Evolutionary conservation across 306 rosid genomes (phyloP).

Genomic region (Quercus agrifolia): DNA sequence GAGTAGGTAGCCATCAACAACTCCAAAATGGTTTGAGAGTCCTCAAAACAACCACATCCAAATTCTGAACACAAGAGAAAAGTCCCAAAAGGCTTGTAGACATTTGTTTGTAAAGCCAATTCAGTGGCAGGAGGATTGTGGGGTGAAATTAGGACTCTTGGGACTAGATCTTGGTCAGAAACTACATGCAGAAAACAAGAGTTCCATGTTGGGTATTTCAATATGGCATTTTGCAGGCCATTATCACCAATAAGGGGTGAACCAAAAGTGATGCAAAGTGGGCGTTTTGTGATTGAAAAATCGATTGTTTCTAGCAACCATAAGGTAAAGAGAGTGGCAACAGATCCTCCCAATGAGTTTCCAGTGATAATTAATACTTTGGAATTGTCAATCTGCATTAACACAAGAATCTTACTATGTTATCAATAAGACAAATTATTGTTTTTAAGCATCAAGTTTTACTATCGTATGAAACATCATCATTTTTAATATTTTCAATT

Average conservation of each 20-base stretch:
- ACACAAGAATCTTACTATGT: background rate
- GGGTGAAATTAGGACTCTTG: constrained; percentile 7
- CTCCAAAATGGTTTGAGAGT: constrained; percentile 31
- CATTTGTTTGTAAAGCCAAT: background rate
- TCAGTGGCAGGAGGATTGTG: background rate
- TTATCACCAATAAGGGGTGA: constrained; percentile 63
- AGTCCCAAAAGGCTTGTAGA: constrained; percentile 60
- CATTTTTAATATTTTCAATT: too few species aligned
- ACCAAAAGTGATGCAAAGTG: constrained; percentile 74
- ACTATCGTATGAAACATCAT: background rate
- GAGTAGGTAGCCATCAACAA: constrained; percentile 21
- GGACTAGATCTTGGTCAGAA: constrained; percentile 45
- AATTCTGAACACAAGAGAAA: constrained; percentile 42
- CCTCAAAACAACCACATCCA: constrained; percentile 44
- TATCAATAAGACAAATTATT: background rate
- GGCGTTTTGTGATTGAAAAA: constrained; percentile 32
- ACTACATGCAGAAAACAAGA: constrained; percentile 68
- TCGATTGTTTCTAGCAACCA: constrained; percentile 35
- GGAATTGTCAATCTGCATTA: constrained; percentile 21
- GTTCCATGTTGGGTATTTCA: constrained; percentile 41
- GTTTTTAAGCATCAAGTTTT: background rate
- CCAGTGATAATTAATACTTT: constrained; percentile 54
- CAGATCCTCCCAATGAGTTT: constrained; percentile 52
- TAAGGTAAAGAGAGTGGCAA: constrained; percentile 69
- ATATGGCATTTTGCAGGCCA: constrained; percentile 30